A percentile compares a stretch with the other conserved stretches of the same genome.
Conservation (phyloP, 805 yeast species). For the Cyberlindnera bimundalis region DNA sequence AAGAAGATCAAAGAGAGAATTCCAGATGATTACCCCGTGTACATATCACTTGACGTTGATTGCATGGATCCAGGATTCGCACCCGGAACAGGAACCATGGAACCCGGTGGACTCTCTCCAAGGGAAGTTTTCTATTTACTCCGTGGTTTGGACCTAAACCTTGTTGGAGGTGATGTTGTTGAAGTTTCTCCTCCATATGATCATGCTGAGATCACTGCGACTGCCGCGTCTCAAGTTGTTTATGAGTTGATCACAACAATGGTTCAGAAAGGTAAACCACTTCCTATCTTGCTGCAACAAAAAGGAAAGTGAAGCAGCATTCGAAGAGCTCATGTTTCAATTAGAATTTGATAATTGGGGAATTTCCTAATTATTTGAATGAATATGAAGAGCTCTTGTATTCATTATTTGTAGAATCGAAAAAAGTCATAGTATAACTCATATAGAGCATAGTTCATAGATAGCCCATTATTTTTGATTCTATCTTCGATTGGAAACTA, state of each 20-base stretch:
- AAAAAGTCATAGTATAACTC: no score
- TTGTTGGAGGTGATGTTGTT: conserved; percentile 76
- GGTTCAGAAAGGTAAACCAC: conserved; percentile 45
- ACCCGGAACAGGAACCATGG: conserved; percentile 78
- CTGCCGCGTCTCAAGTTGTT: conserved; percentile 67
- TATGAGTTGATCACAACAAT: conserved; percentile 68
- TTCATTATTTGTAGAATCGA: no score
- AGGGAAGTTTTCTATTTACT: conserved; percentile 58
- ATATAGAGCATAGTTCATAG: no score
- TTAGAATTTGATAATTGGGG: no score
- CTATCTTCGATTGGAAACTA: no score
- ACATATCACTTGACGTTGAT: conserved; percentile 72
- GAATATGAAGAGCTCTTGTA: no score
- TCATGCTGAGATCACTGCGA: conserved; percentile 57
- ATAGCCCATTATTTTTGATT: no score
- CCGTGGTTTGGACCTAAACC: conserved; percentile 53
- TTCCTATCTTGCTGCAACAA: neutral
- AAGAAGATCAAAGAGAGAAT: conserved; percentile 37
- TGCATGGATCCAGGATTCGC: conserved; percentile 69
- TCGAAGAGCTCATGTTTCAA: no score
- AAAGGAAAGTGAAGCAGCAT: no score
- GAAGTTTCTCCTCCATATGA: conserved; percentile 73
- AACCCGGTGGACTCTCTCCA: conserved; percentile 66
- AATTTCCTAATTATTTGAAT: no score
- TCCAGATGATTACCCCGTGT: conserved; percentile 61